Evolutionary conservation across 805 yeast species (phyloP).

Genomic region (Ogataea allantospora): DNA sequence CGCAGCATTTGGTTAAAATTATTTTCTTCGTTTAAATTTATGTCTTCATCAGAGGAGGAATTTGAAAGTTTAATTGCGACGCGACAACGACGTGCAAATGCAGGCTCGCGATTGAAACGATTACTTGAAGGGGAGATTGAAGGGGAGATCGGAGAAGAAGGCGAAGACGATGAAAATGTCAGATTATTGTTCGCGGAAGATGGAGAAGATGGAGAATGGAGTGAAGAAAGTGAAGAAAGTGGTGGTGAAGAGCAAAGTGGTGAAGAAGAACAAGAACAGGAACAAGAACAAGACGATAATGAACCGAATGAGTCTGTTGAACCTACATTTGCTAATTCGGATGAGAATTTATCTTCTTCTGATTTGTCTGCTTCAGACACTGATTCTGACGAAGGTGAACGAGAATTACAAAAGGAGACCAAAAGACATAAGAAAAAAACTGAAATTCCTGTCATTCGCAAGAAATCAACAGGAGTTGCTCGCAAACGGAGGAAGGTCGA

Average conservation of each 20-base stretch:
- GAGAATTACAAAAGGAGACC: conserved; percentile 35
- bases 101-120: conserved; percentile 79
- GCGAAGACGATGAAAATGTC: conserved; percentile 76
- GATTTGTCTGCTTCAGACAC: conserved; percentile 49
- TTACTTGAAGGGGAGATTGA: conserved; percentile 62
- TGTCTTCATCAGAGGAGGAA: conserved; percentile 29
- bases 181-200: conserved; percentile 67
- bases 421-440: conserved; percentile 24
- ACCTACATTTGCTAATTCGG: conserved; percentile 34
- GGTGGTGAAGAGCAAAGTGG: conserved; percentile 33
- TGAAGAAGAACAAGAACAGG: conserved; percentile 22
- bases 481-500: conserved; percentile 17
- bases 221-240: conserved; percentile 31
- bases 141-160: conserved; percentile 20
- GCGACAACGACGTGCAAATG: conserved; percentile 77
- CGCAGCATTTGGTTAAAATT: not conserved
- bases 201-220: conserved; percentile 52
- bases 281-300: conserved; percentile 24
- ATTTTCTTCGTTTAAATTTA: not conserved
- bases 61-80: conserved; percentile 67
- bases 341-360: conserved; percentile 56
- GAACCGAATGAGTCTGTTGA: conserved; percentile 31
- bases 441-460: conserved; percentile 37
- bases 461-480: conserved; percentile 30
- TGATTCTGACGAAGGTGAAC: conserved; percentile 55